A percentile compares a stretch with the other conserved stretches of the same genome.
Conservation (phyloP, 78 protist species). For the Chrysochromulina tobinii region DNA sequence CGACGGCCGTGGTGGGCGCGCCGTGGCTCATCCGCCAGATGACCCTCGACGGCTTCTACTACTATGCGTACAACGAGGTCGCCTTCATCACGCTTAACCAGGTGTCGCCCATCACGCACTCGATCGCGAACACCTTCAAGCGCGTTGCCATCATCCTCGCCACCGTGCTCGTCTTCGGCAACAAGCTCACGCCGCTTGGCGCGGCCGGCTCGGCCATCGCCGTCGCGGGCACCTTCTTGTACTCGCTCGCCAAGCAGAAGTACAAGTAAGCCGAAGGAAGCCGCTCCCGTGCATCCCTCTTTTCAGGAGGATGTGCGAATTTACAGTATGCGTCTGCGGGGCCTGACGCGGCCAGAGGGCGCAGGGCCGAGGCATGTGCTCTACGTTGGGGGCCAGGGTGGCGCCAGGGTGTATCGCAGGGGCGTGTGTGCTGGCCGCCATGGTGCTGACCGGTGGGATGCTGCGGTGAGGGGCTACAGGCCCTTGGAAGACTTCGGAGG, state of each 20-base stretch:
- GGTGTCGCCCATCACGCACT: slow-evolving; percentile 36
- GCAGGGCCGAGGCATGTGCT: too few relatives aligned
- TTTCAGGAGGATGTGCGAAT: too few relatives aligned
- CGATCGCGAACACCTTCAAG: slow-evolving; percentile 35
- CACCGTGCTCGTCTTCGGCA: slow-evolving; percentile 33
- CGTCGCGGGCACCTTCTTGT: slow-evolving; percentile 14
- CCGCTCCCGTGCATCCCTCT: too few relatives aligned
- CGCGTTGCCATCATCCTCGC: slow-evolving; percentile 34
- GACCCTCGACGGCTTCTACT: not conserved
- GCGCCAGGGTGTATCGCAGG: too few relatives aligned
- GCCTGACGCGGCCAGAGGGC: too few relatives aligned
- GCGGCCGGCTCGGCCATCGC: slow-evolving; percentile 30
- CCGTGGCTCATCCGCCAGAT: not conserved
- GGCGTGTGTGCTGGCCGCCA: too few relatives aligned
- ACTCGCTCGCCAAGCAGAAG: slow-evolving; percentile 2
- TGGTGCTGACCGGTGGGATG: too few relatives aligned
- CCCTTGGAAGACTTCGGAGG: too few relatives aligned
- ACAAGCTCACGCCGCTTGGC: not conserved
- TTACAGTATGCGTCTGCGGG: too few relatives aligned
- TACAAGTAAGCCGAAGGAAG: not conserved
- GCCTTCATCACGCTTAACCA: slow-evolving; percentile 27
- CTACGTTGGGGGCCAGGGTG: too few relatives aligned
- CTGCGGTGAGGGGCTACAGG: too few relatives aligned
- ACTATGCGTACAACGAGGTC: slow-evolving; percentile 17
- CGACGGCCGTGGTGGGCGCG: not conserved